A percentile compares a stretch with the other conserved stretches of the same genome.
Evolutionary conservation across 2,329 filamentous ascomycete species (phyloP).

Genomic region (Cephalotrichum gorgonifer): DNA sequence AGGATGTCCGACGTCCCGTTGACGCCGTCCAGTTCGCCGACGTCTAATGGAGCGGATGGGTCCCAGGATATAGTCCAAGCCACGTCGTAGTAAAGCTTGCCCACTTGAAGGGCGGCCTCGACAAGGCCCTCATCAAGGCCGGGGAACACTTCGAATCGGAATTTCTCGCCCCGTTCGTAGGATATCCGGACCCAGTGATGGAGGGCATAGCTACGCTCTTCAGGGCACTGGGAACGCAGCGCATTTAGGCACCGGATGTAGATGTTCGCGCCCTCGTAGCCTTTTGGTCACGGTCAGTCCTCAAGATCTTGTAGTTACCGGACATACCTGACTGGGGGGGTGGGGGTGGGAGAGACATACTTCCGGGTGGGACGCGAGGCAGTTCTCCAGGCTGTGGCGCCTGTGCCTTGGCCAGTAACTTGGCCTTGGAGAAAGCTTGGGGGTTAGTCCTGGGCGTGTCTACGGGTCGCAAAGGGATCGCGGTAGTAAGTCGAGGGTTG

Average conservation of each 20-base stretch:
- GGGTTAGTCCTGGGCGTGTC: conserved; percentile 67
- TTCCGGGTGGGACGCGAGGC: conserved; percentile 47
- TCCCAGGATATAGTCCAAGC: conserved; percentile 71
- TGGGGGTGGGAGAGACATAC: conserved; percentile 29
- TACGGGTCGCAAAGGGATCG: conserved; percentile 53
- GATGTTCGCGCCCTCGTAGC: conserved; percentile 73
- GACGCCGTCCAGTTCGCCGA: conserved; percentile 37
- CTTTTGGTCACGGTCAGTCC: too few relatives aligned
- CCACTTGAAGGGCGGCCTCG: conserved; percentile 72
- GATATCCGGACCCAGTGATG: conserved; percentile 95
- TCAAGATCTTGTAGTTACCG: too few relatives aligned
- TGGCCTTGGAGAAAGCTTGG: conserved; percentile 48
- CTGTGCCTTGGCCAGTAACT: conserved; percentile 12
- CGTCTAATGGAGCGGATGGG: conserved; percentile 29
- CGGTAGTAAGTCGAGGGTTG: conserved; percentile 37
- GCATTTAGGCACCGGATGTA: conserved; percentile 82
- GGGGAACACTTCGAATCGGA: conserved; percentile 86
- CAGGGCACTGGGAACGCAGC: conserved; percentile 65
- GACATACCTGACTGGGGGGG: neutral
- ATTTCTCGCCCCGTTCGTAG: conserved; percentile 88
- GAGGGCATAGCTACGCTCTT: conserved; percentile 85
- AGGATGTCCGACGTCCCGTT: conserved; percentile 45
- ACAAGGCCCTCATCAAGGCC: conserved; percentile 81
- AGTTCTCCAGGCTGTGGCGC: conserved; percentile 32
- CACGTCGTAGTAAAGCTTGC: conserved; percentile 69